A percentile compares a stretch with the other conserved stretches of the same genome.
Conservation (phyloP, 2,329 filamentous ascomycete genomes). For the Arthrobotrys conoides region DNA sequence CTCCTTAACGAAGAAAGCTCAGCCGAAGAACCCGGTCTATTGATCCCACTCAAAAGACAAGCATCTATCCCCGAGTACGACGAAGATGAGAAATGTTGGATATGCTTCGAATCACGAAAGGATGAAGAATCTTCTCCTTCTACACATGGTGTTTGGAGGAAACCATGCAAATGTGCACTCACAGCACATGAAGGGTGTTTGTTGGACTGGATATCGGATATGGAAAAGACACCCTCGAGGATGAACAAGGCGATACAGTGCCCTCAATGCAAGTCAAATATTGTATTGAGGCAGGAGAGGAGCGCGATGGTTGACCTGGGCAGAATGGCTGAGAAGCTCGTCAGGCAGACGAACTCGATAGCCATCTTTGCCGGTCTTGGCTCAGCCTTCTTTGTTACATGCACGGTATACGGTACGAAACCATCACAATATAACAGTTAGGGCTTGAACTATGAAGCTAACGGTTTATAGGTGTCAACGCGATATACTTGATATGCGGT, state of each 20-base stretch:
- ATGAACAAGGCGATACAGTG: slow-evolving; percentile 77
- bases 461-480: slow-evolving; percentile 70
- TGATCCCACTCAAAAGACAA: slow-evolving; percentile 52
- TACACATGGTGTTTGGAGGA: slow-evolving; percentile 77
- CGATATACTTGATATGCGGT: slow-evolving; percentile 78
- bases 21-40: slow-evolving; percentile 44
- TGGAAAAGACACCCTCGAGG: slow-evolving; percentile 67
- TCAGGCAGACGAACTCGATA: slow-evolving; percentile 75
- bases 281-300: slow-evolving; percentile 80
- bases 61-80: slow-evolving; percentile 45
- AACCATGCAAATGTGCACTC: slow-evolving; percentile 90
- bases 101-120: slow-evolving; percentile 77
- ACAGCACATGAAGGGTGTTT: slow-evolving; percentile 92
- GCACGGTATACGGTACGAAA: slow-evolving; percentile 65
- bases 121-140: slow-evolving; percentile 73
- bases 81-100: slow-evolving; percentile 74
- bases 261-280: slow-evolving; percentile 88
- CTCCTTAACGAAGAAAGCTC: slow-evolving; percentile 54
- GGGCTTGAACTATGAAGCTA: slow-evolving; percentile 62
- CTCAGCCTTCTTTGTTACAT: slow-evolving; percentile 56
- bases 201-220: slow-evolving; percentile 92
- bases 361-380: slow-evolving; percentile 72
- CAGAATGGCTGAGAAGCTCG: slow-evolving; percentile 73
- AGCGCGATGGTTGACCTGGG: slow-evolving; percentile 80
- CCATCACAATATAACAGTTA: slow-evolving; percentile 60